Percentiles rank a stretch among this genome's conserved stretches.
Evolutionary conservation across 2,329 filamentous ascomycete species (phyloP).

Genomic region (Fusarium pseudograminearum): DNA sequence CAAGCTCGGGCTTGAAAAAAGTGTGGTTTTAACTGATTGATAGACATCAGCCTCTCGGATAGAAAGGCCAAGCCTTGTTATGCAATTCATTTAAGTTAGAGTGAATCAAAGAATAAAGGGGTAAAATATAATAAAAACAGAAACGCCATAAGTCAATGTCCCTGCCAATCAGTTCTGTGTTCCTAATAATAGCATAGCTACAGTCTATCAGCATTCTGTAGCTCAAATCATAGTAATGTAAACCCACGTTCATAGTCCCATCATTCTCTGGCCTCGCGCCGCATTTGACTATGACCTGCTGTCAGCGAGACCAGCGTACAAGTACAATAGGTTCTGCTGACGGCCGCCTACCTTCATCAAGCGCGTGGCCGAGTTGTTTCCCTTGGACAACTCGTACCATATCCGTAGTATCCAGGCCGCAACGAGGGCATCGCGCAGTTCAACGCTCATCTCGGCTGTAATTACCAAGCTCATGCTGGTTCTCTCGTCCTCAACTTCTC

Average conservation of each 20-base stretch:
- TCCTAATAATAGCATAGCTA: neutral
- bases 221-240: neutral
- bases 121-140: neutral
- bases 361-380: conserved; percentile 48
- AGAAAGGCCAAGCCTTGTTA: neutral
- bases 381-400: conserved; percentile 51
- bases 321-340: neutral
- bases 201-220: neutral
- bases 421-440: conserved; percentile 52
- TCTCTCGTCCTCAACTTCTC: conserved; percentile 48
- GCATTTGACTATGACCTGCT: conserved; percentile 18
- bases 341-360: conserved; percentile 33
- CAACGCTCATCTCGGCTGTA: conserved; percentile 47
- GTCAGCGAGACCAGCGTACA: conserved; percentile 26
- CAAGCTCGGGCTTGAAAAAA: neutral
- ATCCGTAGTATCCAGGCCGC: conserved; percentile 53
- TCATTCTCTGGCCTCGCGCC: conserved; percentile 25
- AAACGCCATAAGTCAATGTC: neutral
- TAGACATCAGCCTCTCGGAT: neutral
- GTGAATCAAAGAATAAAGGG: neutral
- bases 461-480: conserved; percentile 50
- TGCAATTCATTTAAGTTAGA: neutral
- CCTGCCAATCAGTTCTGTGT: neutral
- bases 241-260: conserved; percentile 16
- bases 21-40: neutral